Percentiles rank a stretch among this genome's conserved stretches.
These are phyloP conservation scores for Psilocybe mexicana DNA, from an alignment of 1,284 basidiomycete species.

Conservation along the genomic window DNA sequence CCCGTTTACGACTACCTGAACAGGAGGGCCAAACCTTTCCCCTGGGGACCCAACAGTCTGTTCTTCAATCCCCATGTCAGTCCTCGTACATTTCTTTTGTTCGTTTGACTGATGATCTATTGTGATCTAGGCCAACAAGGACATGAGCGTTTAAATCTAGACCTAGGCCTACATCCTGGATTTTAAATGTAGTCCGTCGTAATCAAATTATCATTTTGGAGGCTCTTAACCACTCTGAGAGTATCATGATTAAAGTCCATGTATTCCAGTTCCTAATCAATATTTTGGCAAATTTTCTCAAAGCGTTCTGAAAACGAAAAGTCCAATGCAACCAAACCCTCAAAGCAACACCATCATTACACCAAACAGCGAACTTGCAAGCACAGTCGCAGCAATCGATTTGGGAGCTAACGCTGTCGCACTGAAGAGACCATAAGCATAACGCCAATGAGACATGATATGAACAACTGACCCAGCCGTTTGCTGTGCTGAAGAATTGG, in stretches of 20 bases:
- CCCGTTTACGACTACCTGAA: constrained; percentile 80
- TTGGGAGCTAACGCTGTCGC: neutral
- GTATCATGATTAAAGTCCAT: neutral
- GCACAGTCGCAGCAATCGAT: neutral
- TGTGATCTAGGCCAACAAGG: constrained; percentile 55
- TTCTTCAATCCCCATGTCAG: constrained; percentile 79
- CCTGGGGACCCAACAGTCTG: constrained; percentile 79
- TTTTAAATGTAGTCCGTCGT: neutral
- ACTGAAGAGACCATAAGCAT: neutral
- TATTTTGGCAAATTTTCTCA: neutral
- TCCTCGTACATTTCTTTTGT: constrained; percentile 1
- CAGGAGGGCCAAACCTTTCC: constrained; percentile 73
- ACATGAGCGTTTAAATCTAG: constrained; percentile 41
- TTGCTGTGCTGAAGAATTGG: neutral
- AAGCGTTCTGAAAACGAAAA: neutral
- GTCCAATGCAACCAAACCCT: neutral
- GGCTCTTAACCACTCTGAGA: neutral
- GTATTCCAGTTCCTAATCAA: neutral
- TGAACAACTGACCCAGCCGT: neutral
- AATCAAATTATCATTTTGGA: constrained; percentile 1
- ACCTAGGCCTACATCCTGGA: neutral
- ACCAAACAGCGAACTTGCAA: neutral
- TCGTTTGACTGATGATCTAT: constrained; percentile 2
- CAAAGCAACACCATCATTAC: neutral
- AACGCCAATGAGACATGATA: neutral